Evolutionary conservation across 1,284 basidiomycete species (phyloP).

Genomic region (Xerocomus cyaneibrunnescens): DNA sequence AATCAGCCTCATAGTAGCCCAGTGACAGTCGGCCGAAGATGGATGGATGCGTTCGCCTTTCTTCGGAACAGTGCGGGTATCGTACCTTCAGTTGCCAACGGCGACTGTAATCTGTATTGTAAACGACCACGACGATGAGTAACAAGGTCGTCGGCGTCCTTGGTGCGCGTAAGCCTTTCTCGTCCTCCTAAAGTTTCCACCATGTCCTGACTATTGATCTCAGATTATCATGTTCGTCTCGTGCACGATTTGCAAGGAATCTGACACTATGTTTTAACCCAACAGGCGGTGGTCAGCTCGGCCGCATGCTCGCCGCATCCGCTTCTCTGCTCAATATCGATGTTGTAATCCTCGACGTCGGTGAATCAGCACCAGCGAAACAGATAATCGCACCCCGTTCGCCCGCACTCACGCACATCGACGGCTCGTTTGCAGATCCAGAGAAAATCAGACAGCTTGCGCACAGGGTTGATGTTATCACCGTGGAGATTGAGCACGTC

Average conservation of each 20-base stretch:
- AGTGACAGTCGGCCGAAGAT: too few species aligned
- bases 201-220: conserved; percentile 6
- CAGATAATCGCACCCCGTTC: conserved; percentile 70
- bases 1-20: not conserved
- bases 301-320: conserved; percentile 94
- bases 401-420: conserved; percentile 64
- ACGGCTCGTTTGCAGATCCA: conserved; percentile 88
- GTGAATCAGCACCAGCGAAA: conserved; percentile 83
- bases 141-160: conserved; percentile 29
- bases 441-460: conserved; percentile 83
- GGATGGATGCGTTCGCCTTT: too few species aligned
- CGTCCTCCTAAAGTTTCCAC: not conserved
- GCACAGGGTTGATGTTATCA: conserved; percentile 82
- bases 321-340: conserved; percentile 88
- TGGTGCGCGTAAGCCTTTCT: conserved; percentile 28
- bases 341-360: conserved; percentile 87
- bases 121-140: conserved; percentile 19
- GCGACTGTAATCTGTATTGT: too few species aligned
- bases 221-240: conserved; percentile 14
- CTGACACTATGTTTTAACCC: conserved; percentile 11
- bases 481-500: conserved; percentile 98
- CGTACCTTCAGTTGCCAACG: too few species aligned
- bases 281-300: conserved; percentile 95
- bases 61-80: too few species aligned
- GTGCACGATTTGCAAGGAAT: not conserved